Percentiles rank a stretch among this genome's conserved stretches.
Conservation (phyloP, 345 rosid genomes). For the Lumnitzera racemosa region DNA sequence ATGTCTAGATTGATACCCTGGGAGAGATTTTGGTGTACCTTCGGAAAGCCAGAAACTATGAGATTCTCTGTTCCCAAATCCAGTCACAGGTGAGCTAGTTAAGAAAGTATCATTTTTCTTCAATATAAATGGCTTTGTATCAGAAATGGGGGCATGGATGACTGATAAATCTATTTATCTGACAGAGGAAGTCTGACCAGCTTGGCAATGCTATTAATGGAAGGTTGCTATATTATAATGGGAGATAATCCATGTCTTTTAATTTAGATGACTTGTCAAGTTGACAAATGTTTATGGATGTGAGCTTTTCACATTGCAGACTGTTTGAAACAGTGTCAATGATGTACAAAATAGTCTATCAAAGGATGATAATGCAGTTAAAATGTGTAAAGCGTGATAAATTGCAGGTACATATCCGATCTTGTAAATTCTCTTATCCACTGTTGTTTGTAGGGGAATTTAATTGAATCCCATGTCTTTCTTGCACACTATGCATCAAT, state of each 20-base stretch:
- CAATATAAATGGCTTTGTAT: too few relatives aligned
- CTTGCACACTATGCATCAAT: too few relatives aligned
- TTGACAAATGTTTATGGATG: background rate
- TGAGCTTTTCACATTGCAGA: constrained; percentile 38
- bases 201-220: constrained; percentile 24
- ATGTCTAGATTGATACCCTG: constrained; percentile 48
- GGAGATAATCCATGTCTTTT: constrained; percentile 5
- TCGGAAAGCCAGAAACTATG: constrained; percentile 47
- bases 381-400: constrained; percentile 40
- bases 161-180: constrained; percentile 4
- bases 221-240: constrained; percentile 34
- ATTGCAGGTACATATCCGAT: constrained; percentile 41
- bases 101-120: too few relatives aligned
- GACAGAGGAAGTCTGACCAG: constrained; percentile 14
- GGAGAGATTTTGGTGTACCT: constrained; percentile 46
- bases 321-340: constrained; percentile 39
- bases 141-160: background rate
- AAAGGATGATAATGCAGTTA: constrained; percentile 61
- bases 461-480: too few relatives aligned
- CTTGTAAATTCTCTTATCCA: background rate
- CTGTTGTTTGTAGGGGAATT: too few relatives aligned
- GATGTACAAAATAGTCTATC: constrained; percentile 53
- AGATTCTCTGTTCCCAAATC: constrained; percentile 50
- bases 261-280: background rate
- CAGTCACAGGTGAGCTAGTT: constrained; percentile 48